Conservation (phyloP, 768 basidiomycete genomes). For the Kwoniella shandongensis region DNA sequence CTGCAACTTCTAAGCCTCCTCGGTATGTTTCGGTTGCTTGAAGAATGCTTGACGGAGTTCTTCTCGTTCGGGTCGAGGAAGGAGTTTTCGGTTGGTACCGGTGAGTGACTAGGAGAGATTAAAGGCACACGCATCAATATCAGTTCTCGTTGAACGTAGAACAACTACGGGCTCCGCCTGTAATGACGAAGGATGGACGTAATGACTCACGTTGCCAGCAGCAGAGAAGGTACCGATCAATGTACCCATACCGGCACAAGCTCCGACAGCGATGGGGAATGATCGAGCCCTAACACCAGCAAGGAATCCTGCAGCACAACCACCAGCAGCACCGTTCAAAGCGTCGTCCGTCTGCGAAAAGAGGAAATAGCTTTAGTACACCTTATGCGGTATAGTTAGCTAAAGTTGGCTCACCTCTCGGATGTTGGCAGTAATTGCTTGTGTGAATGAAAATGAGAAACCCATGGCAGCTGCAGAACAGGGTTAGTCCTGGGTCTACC, state of each 20-base stretch:
- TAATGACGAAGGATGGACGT: neutral
- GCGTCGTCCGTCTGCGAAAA: slow-evolving; percentile 62
- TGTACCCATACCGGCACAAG: slow-evolving; percentile 75
- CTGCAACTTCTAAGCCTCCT: slow-evolving; percentile 10
- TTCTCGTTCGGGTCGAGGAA: slow-evolving; percentile 57
- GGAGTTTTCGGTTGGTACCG: slow-evolving; percentile 39
- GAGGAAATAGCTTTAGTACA: neutral
- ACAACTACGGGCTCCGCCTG: no score
- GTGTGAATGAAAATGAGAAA: slow-evolving; percentile 77
- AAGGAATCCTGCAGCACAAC: slow-evolving; percentile 89
- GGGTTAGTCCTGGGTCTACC: neutral
- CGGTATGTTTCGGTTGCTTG: slow-evolving; percentile 59
- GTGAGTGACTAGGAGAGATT: slow-evolving; percentile 33
- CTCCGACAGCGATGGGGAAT: slow-evolving; percentile 73
- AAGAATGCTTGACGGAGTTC: slow-evolving; percentile 79
- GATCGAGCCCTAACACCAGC: slow-evolving; percentile 85
- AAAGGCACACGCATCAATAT: slow-evolving; percentile 3
- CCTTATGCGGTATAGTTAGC: neutral
- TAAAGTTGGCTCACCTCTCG: slow-evolving; percentile 56
- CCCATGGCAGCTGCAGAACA: slow-evolving; percentile 75
- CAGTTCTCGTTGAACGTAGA: no score
- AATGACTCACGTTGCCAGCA: slow-evolving; percentile 60
- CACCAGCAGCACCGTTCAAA: slow-evolving; percentile 78
- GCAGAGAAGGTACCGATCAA: slow-evolving; percentile 79
- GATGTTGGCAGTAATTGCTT: slow-evolving; percentile 75